These are phyloP conservation scores for Elsinoe batatas DNA, from an alignment of 2,329 filamentous ascomycete species.

Conservation along the genomic window DNA sequence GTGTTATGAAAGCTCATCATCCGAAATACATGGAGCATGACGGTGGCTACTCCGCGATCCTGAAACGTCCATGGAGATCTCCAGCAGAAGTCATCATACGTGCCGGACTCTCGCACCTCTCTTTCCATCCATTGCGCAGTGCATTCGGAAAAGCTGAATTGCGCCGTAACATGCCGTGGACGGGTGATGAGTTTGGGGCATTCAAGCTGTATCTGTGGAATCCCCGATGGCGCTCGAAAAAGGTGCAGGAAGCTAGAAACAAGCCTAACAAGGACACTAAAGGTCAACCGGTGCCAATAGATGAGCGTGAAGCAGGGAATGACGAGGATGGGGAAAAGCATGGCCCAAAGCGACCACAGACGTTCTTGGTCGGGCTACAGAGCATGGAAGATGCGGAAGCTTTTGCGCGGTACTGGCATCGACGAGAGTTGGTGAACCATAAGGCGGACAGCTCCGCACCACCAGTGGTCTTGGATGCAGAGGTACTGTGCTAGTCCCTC, in stretches of 20 bases:
- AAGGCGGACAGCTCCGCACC: slow-evolving; percentile 29
- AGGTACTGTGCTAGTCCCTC: slow-evolving; percentile 39
- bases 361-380: slow-evolving; percentile 44
- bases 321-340: slow-evolving; percentile 24
- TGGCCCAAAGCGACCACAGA: slow-evolving; percentile 28
- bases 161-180: slow-evolving; percentile 19
- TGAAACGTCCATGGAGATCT: slow-evolving; percentile 21
- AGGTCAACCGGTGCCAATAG: too few species aligned
- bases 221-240: slow-evolving; percentile 11
- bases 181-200: neutral
- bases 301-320: slow-evolving; percentile 16
- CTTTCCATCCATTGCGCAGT: slow-evolving; percentile 17
- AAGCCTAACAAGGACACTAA: too few species aligned
- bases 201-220: neutral
- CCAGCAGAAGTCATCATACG: slow-evolving; percentile 27
- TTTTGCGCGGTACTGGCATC: slow-evolving; percentile 46
- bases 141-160: slow-evolving; percentile 21
- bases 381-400: slow-evolving; percentile 45
- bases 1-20: slow-evolving; percentile 10
- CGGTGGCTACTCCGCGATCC: slow-evolving; percentile 24
- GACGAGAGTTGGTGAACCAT: slow-evolving; percentile 30
- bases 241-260: neutral
- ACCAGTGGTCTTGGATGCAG: slow-evolving; percentile 32
- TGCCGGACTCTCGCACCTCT: slow-evolving; percentile 26
- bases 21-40: slow-evolving; percentile 30